Base-by-base conservation (phyloP, 2,329 filamentous ascomycete species). In the Exserohilum turcica region DNA sequence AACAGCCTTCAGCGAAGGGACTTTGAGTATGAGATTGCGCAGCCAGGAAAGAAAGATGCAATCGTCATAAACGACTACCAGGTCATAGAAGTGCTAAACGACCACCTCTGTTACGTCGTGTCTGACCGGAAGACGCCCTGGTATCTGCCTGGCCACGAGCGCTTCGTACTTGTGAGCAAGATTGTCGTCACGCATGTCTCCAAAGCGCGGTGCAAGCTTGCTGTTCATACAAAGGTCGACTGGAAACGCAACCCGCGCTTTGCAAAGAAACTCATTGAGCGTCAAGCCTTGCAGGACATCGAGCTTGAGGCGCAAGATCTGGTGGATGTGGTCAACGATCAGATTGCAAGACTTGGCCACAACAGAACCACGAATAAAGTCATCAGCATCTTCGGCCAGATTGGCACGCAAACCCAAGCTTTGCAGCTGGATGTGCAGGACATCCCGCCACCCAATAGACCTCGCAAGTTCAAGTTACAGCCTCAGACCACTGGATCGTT, bases 131-230 rank as follows among this genome's bases (percentile, higher is more conserved):
- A 84, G 57, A 82, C 80, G 0, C 84, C 86, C 0, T 96, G 91
- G 91, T 91, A 96, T 77, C 81, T 97, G 32, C 94, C 94, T 10
- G 87, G 92, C 70, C 85, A 88, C 47, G 81, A 86, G 43, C 84
- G 86, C 45, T 96, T 97, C 76, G 87, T 88, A 64, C 79, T 97
- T 18, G 85, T 95, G 52, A 93, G 86, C 61, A 97, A 96, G 75
- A 86, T 96, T 58, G 91, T 97, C 59, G 94, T 99, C 58, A 97
- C 94, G 2, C 91, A 97, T 68, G 83, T 93, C 55, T 87, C 91
- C 46, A 97, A 97, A 76, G 92, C 90, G 10, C 92, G 89, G 73
- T 96, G 91, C 74, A 97, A 94, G 77, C 84, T 99, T 49, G 89
- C 92, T 21, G 85, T 97, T 37, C 96, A 91, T 75, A 90, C 87